Percentiles rank a stretch among this genome's conserved stretches.
These are phyloP conservation scores for Pythium coloratum DNA, from an alignment of 352 stramenopile species.

Conservation along the genomic window DNA sequence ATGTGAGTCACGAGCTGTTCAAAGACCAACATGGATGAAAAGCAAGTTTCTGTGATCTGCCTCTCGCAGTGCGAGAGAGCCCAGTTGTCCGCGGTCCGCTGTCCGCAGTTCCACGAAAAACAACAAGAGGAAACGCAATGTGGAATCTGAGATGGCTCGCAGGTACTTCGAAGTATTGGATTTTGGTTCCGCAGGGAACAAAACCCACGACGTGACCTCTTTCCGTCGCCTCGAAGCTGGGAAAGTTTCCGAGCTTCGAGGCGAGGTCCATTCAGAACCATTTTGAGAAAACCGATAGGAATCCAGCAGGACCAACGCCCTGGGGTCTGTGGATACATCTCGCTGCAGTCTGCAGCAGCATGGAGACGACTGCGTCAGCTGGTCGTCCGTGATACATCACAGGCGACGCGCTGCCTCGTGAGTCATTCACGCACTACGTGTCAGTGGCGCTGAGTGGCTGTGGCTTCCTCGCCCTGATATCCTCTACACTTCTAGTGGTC, in stretches of 20 bases:
- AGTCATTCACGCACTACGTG: not conserved
- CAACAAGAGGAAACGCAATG: not conserved
- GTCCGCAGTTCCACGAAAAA: not conserved
- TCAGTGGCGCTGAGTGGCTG: too few relatives aligned
- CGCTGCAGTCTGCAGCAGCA: not conserved
- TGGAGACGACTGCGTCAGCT: not conserved
- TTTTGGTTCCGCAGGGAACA: too few relatives aligned
- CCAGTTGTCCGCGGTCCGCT: too few relatives aligned
- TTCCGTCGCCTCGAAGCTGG: too few relatives aligned
- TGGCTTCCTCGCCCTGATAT: too few relatives aligned
- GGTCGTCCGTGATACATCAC: not conserved
- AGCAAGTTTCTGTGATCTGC: not conserved
- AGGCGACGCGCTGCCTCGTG: not conserved
- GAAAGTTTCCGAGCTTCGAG: too few relatives aligned
- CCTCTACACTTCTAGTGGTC: too few relatives aligned
- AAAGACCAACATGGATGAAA: not conserved
- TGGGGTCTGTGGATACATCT: not conserved
- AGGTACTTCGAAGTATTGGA: too few relatives aligned
- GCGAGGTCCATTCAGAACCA: not conserved
- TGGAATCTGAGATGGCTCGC: not conserved
- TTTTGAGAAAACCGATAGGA: not conserved
- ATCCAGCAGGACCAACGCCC: not conserved
- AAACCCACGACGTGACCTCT: too few relatives aligned
- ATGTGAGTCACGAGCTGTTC: not conserved
- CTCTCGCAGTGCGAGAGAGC: not conserved